Evolutionary conservation across 306 rosid genomes (phyloP), one percentile per base, ranked within the genome.

Genomic region (Inga leiocalycina): DNA sequence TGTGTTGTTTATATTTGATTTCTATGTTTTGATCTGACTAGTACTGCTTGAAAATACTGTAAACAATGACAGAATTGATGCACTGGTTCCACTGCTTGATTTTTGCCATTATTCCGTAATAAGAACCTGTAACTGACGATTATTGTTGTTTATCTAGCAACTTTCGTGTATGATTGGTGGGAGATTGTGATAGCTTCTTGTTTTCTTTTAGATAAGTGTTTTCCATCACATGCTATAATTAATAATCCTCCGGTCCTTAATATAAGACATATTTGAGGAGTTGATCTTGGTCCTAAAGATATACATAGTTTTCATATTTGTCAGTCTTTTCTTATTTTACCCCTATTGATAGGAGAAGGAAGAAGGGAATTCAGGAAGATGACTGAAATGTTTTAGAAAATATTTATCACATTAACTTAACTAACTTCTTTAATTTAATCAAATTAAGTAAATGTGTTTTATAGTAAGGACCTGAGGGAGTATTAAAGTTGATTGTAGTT

Each of bases 21-120:
- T 30, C 69, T 62, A 27, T 62, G 34, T 27, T 61, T 61, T 24
- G 15, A 44, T 78, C 72, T 46, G 79, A 57, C 24, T 57, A 34
- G 49, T 62, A 30, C 41, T 16, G 75, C 57, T 20, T 49, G 70
- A 61, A 79, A 82, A 56, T 44, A n/a, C 22, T 69, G 79, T 79
- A 39, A 64, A 30, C 8, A 30, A 30, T 64, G 70, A 19, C 39
- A 67, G 67, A 78, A 67, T 73, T 85, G 22, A 49, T 82, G 44
- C 44, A 67, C 37, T 46, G 13, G 43, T 43, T 32, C 59, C 22
- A 4, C 72, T 83, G 24, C 76, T 57, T 22, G 49, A 13, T 54
- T 65, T 43, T 67, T 78, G n/a, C 80, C 69, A 43, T 51, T 75
- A 15, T 51, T 27, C 57, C 46, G 68, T 62, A 39, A 16, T 41